These are phyloP conservation scores for Lodderomyces theae DNA, from an alignment of 1,139 yeast species.

Conservation along the genomic window DNA sequence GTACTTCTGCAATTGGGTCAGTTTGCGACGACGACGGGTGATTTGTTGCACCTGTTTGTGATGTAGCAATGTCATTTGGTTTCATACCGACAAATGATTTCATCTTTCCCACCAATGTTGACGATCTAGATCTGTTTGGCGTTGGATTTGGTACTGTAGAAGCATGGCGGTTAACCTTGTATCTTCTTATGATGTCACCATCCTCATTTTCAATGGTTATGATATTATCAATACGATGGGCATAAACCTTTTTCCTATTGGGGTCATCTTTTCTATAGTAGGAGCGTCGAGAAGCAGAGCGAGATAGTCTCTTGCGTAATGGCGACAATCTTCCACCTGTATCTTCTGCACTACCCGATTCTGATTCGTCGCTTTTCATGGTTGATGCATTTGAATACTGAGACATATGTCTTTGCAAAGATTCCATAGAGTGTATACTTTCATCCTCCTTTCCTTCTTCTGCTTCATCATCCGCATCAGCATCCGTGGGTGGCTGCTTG, in stretches of 20 bases:
- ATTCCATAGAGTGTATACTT: constrained; percentile 44
- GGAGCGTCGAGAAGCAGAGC: constrained; percentile 16
- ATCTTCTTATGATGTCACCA: constrained; percentile 86
- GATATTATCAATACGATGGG: constrained; percentile 59
- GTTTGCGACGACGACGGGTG: background rate
- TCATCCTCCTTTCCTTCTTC: constrained; percentile 18
- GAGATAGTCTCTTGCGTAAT: constrained; percentile 7
- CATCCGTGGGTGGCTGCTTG: background rate
- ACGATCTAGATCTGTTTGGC: constrained; percentile 26
- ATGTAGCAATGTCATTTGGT: constrained; percentile 8
- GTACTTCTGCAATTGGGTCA: constrained; percentile 11
- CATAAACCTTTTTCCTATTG: constrained; percentile 35
- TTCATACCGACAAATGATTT: constrained; percentile 52
- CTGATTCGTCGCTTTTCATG: constrained; percentile 1
- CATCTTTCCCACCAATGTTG: constrained; percentile 42
- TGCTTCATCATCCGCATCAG: background rate
- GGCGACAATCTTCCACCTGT: constrained; percentile 5
- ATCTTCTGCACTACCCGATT: background rate
- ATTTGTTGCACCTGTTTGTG: background rate
- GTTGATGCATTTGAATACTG: constrained; percentile 27
- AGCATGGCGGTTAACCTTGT: constrained; percentile 61
- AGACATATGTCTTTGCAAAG: constrained; percentile 37
- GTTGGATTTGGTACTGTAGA: constrained; percentile 4
- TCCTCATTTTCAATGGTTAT: constrained; percentile 86
- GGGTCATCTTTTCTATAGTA: constrained; percentile 31